A percentile compares a stretch with the other conserved stretches of the same genome.
phyloP scores from a whole-genome alignment of 306 rosid genomes.

The Astragalus glycyphyllos region DNA sequence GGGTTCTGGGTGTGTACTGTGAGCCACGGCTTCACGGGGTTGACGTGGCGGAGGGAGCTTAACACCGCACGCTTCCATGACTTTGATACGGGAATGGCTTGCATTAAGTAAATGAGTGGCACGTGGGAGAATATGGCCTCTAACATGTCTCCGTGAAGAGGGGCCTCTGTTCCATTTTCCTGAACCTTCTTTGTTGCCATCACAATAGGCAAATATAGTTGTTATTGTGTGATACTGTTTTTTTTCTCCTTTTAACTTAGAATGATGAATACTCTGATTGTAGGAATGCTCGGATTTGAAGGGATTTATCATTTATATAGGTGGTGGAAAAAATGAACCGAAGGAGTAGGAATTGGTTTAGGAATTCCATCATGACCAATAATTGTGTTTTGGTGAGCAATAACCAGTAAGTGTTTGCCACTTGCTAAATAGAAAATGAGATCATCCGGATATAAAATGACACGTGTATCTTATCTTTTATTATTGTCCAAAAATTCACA shows the following conservation, averaged over 20 bases:
- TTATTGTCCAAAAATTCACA: no score
- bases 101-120: slow-evolving; percentile 59
- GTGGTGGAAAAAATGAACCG: background rate
- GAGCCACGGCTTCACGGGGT: slow-evolving; percentile 69
- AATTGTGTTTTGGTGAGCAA: no score
- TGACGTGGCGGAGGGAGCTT: slow-evolving; percentile 57
- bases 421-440: background rate
- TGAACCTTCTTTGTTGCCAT: slow-evolving; percentile 1
- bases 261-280: background rate
- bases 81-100: slow-evolving; percentile 58
- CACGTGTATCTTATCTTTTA: background rate
- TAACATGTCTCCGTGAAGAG: slow-evolving; percentile 60
- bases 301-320: no score
- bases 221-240: no score
- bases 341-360: no score
- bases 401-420: background rate
- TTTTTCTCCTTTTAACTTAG: background rate
- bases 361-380: background rate
- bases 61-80: slow-evolving; percentile 61
- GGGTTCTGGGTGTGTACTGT: slow-evolving; percentile 52
- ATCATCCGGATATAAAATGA: background rate
- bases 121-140: slow-evolving; percentile 62
- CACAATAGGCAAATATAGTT: no score
- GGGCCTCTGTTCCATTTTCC: slow-evolving; percentile 41
- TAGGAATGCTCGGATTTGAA: no score